These are phyloP conservation scores for Oxyria digyna DNA, from an alignment of 148 eudicot genomes.

Conservation along the genomic window DNA sequence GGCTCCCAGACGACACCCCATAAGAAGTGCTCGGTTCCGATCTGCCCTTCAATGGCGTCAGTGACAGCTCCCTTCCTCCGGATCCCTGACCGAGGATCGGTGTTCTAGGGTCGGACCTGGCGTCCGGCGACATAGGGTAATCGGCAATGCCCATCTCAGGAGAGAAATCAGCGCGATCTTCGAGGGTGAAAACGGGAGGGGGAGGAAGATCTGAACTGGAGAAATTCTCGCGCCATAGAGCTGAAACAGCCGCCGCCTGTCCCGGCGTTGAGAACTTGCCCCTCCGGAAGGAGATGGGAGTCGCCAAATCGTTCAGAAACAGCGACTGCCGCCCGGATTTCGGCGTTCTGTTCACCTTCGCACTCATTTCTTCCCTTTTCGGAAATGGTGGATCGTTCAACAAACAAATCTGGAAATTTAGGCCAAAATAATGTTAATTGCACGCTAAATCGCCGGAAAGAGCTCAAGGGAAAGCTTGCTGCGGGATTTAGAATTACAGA, in stretches of 20 bases:
- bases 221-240: constrained; percentile 90
- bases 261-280: constrained; percentile 80
- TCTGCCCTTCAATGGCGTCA: constrained; percentile 35
- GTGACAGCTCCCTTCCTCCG: constrained; percentile 33
- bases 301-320: constrained; percentile 71
- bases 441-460: background rate
- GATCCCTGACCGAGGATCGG: background rate
- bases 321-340: constrained; percentile 71
- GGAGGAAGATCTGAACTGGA: constrained; percentile 83
- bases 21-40: constrained; percentile 64
- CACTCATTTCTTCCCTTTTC: constrained; percentile 30
- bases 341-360: constrained; percentile 48
- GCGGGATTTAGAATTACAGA: background rate
- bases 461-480: background rate
- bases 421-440: background rate
- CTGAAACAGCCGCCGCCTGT: constrained; percentile 94
- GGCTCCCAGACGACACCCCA: constrained; percentile 23
- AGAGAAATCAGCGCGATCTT: constrained; percentile 80
- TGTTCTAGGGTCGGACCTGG: constrained; percentile 26
- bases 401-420: background rate
- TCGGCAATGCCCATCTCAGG: constrained; percentile 72
- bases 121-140: constrained; percentile 63
- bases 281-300: constrained; percentile 66
- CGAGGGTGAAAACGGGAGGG: constrained; percentile 80
- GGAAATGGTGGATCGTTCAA: background rate